Conservation (phyloP, 805 yeast genomes). For the Wickerhamiella shivajii region DNA sequence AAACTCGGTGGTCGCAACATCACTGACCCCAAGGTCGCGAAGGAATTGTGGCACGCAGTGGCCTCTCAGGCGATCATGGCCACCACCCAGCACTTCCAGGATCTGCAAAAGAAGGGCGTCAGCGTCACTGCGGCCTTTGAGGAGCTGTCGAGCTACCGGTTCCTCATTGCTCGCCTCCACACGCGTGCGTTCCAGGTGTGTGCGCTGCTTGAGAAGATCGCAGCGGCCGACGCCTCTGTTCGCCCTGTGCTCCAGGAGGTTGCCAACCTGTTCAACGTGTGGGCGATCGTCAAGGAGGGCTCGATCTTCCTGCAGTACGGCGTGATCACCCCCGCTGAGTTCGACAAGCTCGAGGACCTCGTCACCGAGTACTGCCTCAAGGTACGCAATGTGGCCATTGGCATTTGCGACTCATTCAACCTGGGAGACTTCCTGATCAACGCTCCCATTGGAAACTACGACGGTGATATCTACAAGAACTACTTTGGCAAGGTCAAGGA, state of each 20-base stretch:
- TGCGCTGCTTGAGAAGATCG: constrained; percentile 25
- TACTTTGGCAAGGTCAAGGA: constrained; percentile 51
- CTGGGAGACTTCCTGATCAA: constrained; percentile 68
- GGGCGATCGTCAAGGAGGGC: constrained; percentile 54
- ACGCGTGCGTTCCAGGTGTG: constrained; percentile 24
- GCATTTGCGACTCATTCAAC: constrained; percentile 72
- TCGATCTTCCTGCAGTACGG: constrained; percentile 56
- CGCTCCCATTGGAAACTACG: constrained; percentile 65
- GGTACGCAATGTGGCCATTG: constrained; percentile 55
- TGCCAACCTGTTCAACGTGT: constrained; percentile 48
- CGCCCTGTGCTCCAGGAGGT: constrained; percentile 37
- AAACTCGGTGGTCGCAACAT: constrained; percentile 17
- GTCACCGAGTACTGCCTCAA: constrained; percentile 34
- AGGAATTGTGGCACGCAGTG: constrained; percentile 26
- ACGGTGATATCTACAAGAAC: constrained; percentile 73
- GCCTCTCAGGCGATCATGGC: constrained; percentile 22
- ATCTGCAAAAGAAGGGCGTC: constrained; percentile 16
- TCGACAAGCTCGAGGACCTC: constrained; percentile 30
- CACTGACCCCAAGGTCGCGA: constrained; percentile 18
- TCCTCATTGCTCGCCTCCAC: constrained; percentile 27
- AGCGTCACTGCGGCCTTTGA: constrained; percentile 25
- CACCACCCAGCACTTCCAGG: constrained; percentile 21
- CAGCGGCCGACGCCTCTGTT: constrained; percentile 28
- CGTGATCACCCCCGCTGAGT: constrained; percentile 36
- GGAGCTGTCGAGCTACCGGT: constrained; percentile 26